Evolutionary conservation across 2,329 filamentous ascomycete genomes (phyloP), one percentile per base, ranked within the genome.

Genomic region (Chaetothyriales sp.): DNA sequence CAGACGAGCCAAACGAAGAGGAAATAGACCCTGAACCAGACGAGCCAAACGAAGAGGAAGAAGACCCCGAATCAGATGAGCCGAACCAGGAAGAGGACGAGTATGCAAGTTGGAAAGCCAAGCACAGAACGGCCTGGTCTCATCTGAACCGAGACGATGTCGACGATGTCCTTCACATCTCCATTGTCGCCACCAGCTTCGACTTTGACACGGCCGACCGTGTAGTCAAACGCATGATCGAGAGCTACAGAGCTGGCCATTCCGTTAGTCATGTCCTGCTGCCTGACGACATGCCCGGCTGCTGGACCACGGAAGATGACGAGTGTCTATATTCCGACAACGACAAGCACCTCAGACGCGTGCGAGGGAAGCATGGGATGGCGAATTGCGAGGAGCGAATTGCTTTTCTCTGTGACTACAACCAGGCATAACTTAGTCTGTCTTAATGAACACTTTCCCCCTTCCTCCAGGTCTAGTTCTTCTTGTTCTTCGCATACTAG

Each of bases 261-360:
- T 66, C 5, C 57, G 68, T 68, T 3, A 57, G 71, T 8, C 58
- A 61, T 15, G 54, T 58, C 47, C 54, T 69, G 18, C 53, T 73
- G 18, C 71, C 72, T 0, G 49, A 60, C 10, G 53, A 70, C 48
- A 64, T 69, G 49, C 64, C 54, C 15, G 72, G 72, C 3, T 67
- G 73, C 18, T 75, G 72, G 72, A 73, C 71, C 5, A 53, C 63
- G 8, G 62, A 66, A 42, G 72, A 75, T 51, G 72, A 75, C 51
- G 53, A 61, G 26, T 59, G 59, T 19, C 49, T 73, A 28, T 56
- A 65, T 39, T 64, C 63, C 7, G 44, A 43, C 2, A 61, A 72
- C 55, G 58, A 55, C 22, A 62, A 62, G 18, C 60, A 54, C 2
- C 61, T 72, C 19, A 53, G 65, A 39, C 60, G 59, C 36, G 57